Evolutionary conservation across 345 rosid genomes (phyloP), one percentile per base, ranked within the genome.

Genomic region (Eucalyptus tenuipes): DNA sequence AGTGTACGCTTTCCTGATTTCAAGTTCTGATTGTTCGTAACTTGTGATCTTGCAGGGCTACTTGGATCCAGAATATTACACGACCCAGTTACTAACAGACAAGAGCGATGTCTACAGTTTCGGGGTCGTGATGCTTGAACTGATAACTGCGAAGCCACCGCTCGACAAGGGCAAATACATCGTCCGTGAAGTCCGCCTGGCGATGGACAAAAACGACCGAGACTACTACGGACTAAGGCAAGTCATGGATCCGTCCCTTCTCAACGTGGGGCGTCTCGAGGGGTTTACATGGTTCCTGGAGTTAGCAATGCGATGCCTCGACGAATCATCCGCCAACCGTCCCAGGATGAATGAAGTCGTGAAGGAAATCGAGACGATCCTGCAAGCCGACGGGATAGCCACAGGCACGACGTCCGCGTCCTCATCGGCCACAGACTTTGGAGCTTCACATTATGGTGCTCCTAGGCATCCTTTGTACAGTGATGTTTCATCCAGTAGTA

Each of bases 301-400:
- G 48, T 48, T 92, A 25, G 93, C 93, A 14, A 29, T 92, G 88
- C 85, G 85, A 47, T 90, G 94, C 47, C 90, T 91, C 5, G 89
- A 88, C 68, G 92, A 89, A 48, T 75, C 91, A 4, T 88, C 91
- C 10, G 61, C 44, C 3, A 42, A 85, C n/a, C 88, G 94, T 86
- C 94, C 94, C 48, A 64, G 92, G 22, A 92, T 92, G 94, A 81
- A 89, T 17, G 93, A 91, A 47, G 92, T 90, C n/a, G 92, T 87
- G 44, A 92, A 89, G 85, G 89, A 87, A 42, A 86, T 92, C 5
- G 94, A 92, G 87, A 82, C 49, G 59, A 90, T 92, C 64, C 50
- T 91, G 90, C 89, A 91, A 90, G 86, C 87, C 31, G 90, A 91
- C 42, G 91, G 91, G 37, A 12, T 85, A 8, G 79, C 89, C 75